Base-by-base conservation (phyloP, 441 rosid species). In the Rhodomyrtus psidioides region DNA sequence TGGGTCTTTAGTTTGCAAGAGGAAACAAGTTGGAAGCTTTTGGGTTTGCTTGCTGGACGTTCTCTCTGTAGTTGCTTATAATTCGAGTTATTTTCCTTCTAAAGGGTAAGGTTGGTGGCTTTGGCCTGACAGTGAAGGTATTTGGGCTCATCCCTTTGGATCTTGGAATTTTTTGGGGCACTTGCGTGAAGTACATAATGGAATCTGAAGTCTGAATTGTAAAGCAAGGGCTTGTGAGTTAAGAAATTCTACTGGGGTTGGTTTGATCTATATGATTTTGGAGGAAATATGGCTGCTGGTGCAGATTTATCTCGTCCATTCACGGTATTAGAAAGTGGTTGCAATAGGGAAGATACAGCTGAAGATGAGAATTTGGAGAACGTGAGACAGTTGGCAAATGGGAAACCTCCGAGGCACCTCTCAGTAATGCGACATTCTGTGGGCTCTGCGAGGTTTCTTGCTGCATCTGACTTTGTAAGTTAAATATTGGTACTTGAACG, bases 391-490 rank as follows among this genome's bases (percentile, higher is more conserved):
- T 84, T 90, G 58, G 86, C 94, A n/a, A 91, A 59, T 84, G 93
- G 95, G 26, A 97, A 96, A 87, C 99, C 99, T 89, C 99, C 98
- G 0, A 91, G 98, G 42, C 98, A 95, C 81, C 85, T 91, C 85
- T 92, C 96, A 3, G 86, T 88, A 27, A 82, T 89, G 88, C 92
- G 87, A 54, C 93, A 91, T 87, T 88, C 92, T 84, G 83, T 94
- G 85, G 85, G 91, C 89, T 87, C 93, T 62, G 87, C 88, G 83
- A 92, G 90, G 92, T 84, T 93, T 85, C 89, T 92, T 28, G 88
- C 90, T 51, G 93, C 92, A 23, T 90, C 93, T 89, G 93, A 91
- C 92, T 87, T 90, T 93, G 96, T 95, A 90, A 89, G 86, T 85
- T 85, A 24, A 55, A 44, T 46, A 76, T 12, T 54, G 8, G 82